Evolutionary conservation across 2,329 filamentous ascomycete species (phyloP).

Genomic region (Talaromyces amestolkiae): DNA sequence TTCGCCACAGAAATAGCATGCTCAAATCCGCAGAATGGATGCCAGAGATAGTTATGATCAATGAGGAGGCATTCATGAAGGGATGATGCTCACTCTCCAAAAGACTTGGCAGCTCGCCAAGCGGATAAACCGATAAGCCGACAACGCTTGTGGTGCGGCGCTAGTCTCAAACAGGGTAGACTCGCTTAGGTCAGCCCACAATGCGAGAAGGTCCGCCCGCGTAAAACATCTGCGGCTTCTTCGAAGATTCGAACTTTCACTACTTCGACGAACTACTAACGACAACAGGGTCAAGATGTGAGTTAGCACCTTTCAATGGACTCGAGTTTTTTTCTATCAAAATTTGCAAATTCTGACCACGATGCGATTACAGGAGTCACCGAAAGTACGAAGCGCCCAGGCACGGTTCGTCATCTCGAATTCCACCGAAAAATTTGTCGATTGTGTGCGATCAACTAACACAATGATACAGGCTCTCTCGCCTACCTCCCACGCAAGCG

Average conservation of each 20-base stretch:
- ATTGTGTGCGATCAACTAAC: constrained; percentile 33
- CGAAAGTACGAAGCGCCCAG: constrained; percentile 82
- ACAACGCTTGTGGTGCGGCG: background rate
- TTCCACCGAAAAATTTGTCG: constrained; percentile 28
- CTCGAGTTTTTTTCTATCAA: constrained; percentile 4
- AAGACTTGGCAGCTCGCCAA: background rate
- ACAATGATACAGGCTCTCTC: constrained; percentile 60
- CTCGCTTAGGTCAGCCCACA: constrained; percentile 47
- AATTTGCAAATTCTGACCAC: constrained; percentile 28
- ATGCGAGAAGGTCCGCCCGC: constrained; percentile 24
- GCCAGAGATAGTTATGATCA: background rate
- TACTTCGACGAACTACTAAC: constrained; percentile 48
- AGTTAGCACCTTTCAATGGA: constrained; percentile 27
- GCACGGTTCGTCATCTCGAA: constrained; percentile 68
- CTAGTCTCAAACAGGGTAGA: constrained; percentile 23
- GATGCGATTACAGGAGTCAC: constrained; percentile 49
- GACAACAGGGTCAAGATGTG: constrained; percentile 50
- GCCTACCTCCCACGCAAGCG: constrained; percentile 88
- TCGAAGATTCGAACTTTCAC: constrained; percentile 41
- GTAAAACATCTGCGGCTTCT: constrained; percentile 39
- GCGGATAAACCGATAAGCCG: background rate
- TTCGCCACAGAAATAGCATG: background rate
- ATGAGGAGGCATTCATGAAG: background rate
- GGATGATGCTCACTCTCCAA: background rate
- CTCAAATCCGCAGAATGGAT: too few species aligned